Conservation (phyloP, 805 yeast genomes). For the Suhomyces sp. region DNA sequence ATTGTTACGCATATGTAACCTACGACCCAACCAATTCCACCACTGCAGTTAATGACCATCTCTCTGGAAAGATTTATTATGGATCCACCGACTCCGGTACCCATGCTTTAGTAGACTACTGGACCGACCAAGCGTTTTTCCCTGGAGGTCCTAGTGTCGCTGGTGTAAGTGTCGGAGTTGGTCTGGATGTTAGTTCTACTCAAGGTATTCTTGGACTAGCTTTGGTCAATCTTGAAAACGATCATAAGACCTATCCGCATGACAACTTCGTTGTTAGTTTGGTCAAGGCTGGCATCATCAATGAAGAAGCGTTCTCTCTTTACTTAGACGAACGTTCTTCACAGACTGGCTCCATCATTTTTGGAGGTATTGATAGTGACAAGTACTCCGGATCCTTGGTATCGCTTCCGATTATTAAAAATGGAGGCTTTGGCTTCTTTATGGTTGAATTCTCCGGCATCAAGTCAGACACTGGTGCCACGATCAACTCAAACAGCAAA, state of each 20-base stretch:
- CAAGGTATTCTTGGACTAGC: constrained; percentile 3
- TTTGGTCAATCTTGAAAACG: background rate
- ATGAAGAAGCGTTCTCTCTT: constrained; percentile 23
- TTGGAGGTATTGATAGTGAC: constrained; percentile 33
- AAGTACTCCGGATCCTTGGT: constrained; percentile 18
- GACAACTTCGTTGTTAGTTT: constrained; percentile 15
- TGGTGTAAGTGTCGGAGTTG: too few relatives aligned
- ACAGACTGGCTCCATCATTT: constrained; percentile 21
- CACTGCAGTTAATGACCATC: constrained; percentile 2
- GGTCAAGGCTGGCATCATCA: constrained; percentile 28
- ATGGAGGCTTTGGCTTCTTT: background rate
- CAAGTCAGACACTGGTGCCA: too few relatives aligned
- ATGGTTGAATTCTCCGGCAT: too few relatives aligned
- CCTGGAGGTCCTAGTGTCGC: too few relatives aligned
- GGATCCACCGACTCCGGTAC: too few relatives aligned
- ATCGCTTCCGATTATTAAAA: constrained; percentile 10
- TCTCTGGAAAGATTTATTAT: constrained; percentile 7
- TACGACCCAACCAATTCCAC: too few relatives aligned
- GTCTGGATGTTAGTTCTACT: too few relatives aligned
- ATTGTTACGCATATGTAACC: too few relatives aligned
- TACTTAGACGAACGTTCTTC: constrained; percentile 19
- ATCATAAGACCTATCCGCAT: background rate
- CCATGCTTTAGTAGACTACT: too few relatives aligned
- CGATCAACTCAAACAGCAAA: too few relatives aligned
- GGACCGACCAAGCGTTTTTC: too few relatives aligned